Evolutionary conservation across 768 basidiomycete genomes (phyloP), one percentile per base, ranked within the genome.

Genomic region (Agrocybe chaxingu): DNA sequence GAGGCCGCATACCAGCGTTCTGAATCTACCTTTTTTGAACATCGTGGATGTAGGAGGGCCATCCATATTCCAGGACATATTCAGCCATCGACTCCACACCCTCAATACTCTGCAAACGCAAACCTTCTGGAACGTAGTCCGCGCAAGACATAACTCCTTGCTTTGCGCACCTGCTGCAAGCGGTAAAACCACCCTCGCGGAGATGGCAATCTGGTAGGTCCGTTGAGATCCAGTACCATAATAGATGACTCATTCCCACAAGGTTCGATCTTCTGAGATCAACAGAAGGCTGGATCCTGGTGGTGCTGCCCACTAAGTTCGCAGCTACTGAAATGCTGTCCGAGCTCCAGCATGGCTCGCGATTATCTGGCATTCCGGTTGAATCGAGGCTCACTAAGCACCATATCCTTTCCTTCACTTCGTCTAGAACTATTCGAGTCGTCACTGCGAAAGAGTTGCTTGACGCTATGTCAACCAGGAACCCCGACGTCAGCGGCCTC

Each of bases 101-200:
- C 76, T 98, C 63, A 97, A 93, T 59, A 81, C 84, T 1, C 82
- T 97, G 1, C 97, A 99, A 62, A 91, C 89, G 0, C 96, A 98
- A 55, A 73, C 80, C 6, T 90, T 89, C 65, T 98, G 96, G 92
- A 81, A 83, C 36, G 58, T 89, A 11, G 69, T 85, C 45, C 81
- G 85, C 60, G 87, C 90, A 3, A 71, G 74, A 36, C 64, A 72
- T 32, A 89, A 94, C 62, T 66, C 82, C 2, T 67, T 98, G 30
- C 57, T 97, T 8, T 88, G 85, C 57, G 89, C 85, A 0, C 94
- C 96, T 1, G 77, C 82, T 3, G 83, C 87, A 10, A 81, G 82
- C 50, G 95, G 95, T 0, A 97, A 96, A 64, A 85, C 90, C 2
- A 73, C 80, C 18, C 60, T 96, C 53, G 86, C 78, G 2, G 81